Base-by-base conservation (phyloP, 805 yeast genomes). In the Tanozyma kutaoensis region DNA sequence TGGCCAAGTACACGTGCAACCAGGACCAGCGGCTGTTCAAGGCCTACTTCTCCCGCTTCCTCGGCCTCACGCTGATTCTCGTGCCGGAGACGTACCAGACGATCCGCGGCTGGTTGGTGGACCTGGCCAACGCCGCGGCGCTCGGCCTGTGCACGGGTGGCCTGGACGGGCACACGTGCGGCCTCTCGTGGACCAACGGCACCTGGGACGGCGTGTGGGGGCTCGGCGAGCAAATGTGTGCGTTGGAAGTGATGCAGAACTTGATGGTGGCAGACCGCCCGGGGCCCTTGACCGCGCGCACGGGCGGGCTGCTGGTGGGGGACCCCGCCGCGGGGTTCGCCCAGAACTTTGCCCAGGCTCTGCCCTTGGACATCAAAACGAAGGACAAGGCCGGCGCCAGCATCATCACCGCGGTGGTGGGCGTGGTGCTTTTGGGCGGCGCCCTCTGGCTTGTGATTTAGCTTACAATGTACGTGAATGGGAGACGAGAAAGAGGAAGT, bases 21-120 rank as follows among this genome's bases (percentile, higher is more conserved):
- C 76, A 70, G 29, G 96, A 86, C 59, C 94, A 86, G 60, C 65
- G 94, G 33, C 72, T 91, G n/a, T 86, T 88, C 66, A 82, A 80
- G 58, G 94, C 94, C 1, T 79, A 76, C 40, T 66, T 81, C 39
- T 47, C 84, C 2, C 61, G 95, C 30, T 75, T 75, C 47, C 50
- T 86, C 46, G 91, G 85, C 2, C 53, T 70, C 28, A 76, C 94
- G 1, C 73, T 88, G 0, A 62, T 69, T 26, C 52, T 88, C 48
- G 76, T 70, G 1, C 93, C 94, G 4, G 57, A 58, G 22, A 57
- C 77, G 4, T 50, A 45, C 25, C 63, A 59, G 26, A 43, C 49
- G 4, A 68, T 78, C 35, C 54, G 58, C 42, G 34, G 50, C 6
- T 53, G 62, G 40, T 39, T 76, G 20, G 55, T 36, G 26, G 52